Evolutionary conservation across 1,284 basidiomycete species (phyloP), one percentile per base, ranked within the genome.

Genomic region (Ustilago bromivora): DNA sequence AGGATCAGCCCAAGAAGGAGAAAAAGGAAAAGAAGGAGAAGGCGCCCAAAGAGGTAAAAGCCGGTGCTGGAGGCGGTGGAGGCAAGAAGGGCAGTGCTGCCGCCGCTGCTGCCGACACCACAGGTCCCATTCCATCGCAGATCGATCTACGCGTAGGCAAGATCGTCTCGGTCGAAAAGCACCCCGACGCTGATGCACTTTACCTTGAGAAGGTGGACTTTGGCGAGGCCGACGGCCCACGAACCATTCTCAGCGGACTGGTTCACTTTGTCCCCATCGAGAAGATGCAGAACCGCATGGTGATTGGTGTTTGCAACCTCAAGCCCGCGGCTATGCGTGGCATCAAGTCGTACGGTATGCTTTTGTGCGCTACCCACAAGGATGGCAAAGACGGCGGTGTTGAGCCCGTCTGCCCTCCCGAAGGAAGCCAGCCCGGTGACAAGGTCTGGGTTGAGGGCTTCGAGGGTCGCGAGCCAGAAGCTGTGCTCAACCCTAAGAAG

Each of bases 171-270:
- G 70, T 84, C 55, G 71, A 80, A 60, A 78, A 73, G 51, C 85
- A 86, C 60, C 85, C 85, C 3, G 84, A 86, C 49, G 85, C 85
- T 15, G 85, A 86, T 59, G 62, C 84, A 11, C 75, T 86, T 49
- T 86, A 86, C 71, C 80, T 86, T 51, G 85, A 86, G 43, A 69
- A 78, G 59, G 83, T 86, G 57, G 85, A 86, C 73, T 85, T 86
- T 71, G 85, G 84, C 59, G 84, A 86, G 76, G 68, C 82, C 19
- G 82, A 84, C 9, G 84, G 84, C 11, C 85, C 85, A 9, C 78
- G 85, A 52, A 82, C 80, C 35, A 81, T 86, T 61, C 76, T 86
- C 40, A 83, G 81, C 23, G 85, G 85, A 31, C 69, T 86, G 46
- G 85, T 86, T 46, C 70, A 85, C 67, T 86, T 76, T 66, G 84